Percentiles rank a stretch among this genome's conserved stretches.
Conservation (phyloP, 805 yeast genomes). For the Komagataella pseudopastoris region DNA sequence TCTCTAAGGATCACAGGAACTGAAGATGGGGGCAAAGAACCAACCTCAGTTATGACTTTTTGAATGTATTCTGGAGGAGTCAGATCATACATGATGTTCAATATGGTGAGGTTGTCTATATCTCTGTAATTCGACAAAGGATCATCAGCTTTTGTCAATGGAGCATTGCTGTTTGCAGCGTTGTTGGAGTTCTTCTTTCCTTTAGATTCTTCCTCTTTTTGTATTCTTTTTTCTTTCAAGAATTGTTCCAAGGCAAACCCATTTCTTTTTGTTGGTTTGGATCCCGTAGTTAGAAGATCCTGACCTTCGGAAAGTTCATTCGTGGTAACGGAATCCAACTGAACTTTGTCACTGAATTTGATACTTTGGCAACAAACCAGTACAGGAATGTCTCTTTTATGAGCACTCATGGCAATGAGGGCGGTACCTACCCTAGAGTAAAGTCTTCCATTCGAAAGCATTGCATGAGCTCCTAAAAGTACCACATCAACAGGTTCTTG, state of each 20-base stretch:
- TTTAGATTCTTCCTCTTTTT: background rate
- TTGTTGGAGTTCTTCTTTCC: slow-evolving; percentile 6
- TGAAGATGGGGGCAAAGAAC: slow-evolving; percentile 94
- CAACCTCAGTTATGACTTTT: slow-evolving; percentile 91
- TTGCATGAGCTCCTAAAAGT: slow-evolving; percentile 92
- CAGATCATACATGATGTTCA: slow-evolving; percentile 83
- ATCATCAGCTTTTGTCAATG: slow-evolving; percentile 7
- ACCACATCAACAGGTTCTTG: slow-evolving; percentile 75
- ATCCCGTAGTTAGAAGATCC: slow-evolving; percentile 40
- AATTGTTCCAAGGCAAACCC: slow-evolving; percentile 59
- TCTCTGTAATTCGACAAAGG: slow-evolving; percentile 52
- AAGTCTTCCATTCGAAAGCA: slow-evolving; percentile 87
- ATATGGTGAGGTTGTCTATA: slow-evolving; percentile 49
- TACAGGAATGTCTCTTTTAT: slow-evolving; percentile 82
- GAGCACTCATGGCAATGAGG: slow-evolving; percentile 81
- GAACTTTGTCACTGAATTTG: slow-evolving; percentile 91
- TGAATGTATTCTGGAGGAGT: slow-evolving; percentile 91
- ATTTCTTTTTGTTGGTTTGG: slow-evolving; percentile 35
- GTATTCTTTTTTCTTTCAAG: slow-evolving; percentile 25
- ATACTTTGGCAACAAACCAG: slow-evolving; percentile 91
- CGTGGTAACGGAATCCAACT: slow-evolving; percentile 87
- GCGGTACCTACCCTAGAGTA: slow-evolving; percentile 95
- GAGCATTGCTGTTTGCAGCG: slow-evolving; percentile 12
- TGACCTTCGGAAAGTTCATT: slow-evolving; percentile 82
- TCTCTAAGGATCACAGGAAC: slow-evolving; percentile 95